Evolutionary conservation across 1,284 basidiomycete genomes (phyloP).

Genomic region (Sporisorium sorghi): DNA sequence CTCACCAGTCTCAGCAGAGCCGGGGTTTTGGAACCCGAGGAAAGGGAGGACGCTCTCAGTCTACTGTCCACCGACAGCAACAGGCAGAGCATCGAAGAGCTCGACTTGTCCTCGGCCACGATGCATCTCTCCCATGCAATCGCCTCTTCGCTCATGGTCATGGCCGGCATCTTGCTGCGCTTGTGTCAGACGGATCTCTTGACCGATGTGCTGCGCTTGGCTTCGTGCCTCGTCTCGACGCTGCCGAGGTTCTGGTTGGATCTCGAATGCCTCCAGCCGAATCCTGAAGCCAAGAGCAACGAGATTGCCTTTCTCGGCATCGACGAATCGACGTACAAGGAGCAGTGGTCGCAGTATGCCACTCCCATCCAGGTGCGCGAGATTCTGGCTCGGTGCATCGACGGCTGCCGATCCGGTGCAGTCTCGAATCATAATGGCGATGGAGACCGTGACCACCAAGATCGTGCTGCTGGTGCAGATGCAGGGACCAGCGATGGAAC

Average conservation of each 20-base stretch:
- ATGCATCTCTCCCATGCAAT: conserved; percentile 40
- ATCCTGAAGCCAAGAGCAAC: conserved; percentile 17
- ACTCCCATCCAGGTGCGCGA: conserved; percentile 36
- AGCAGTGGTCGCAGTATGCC: conserved; percentile 3
- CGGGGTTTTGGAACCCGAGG: conserved; percentile 31
- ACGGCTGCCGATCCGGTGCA: conserved; percentile 23
- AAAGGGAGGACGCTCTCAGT: conserved; percentile 33
- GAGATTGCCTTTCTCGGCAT: conserved; percentile 23
- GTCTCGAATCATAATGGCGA: background rate
- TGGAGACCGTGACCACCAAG: background rate
- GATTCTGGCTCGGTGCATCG: conserved; percentile 43
- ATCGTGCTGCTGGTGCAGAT: background rate
- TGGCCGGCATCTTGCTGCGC: conserved; percentile 47
- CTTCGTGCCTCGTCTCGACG: conserved; percentile 22
- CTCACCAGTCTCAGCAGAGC: conserved; percentile 31
- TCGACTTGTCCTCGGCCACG: conserved; percentile 36
- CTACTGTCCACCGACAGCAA: conserved; percentile 15
- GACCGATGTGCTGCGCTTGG: conserved; percentile 41
- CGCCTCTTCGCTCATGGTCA: conserved; percentile 39
- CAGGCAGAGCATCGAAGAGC: conserved; percentile 17
- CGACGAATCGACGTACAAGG: background rate
- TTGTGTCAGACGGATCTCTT: conserved; percentile 42
- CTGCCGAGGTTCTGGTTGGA: conserved; percentile 41
- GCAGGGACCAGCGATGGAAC: background rate
- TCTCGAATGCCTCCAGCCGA: conserved; percentile 31